A percentile compares a stretch with the other conserved stretches of the same genome.
phyloP scores from a whole-genome alignment of 176 grass and related monocot genomes.

The Elaeis guineensis region DNA sequence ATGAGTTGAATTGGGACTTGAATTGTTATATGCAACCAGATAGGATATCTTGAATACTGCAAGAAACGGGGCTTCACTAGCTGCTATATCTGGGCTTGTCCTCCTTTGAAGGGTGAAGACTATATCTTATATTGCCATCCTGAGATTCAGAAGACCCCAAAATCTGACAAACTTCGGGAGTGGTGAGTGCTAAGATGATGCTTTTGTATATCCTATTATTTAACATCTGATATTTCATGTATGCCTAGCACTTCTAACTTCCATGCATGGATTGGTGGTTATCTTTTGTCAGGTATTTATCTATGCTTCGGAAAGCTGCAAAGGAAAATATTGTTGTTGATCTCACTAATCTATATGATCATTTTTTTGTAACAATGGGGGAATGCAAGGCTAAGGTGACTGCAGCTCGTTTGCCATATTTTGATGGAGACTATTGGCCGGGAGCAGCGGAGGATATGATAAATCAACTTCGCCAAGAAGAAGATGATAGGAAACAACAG shows the following conservation, averaged over 20 bases:
- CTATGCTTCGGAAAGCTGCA: slow-evolving; percentile 91
- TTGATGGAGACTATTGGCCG: slow-evolving; percentile 99
- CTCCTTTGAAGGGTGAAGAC: slow-evolving; percentile 98
- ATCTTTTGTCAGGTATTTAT: slow-evolving; percentile 64
- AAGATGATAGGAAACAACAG: slow-evolving; percentile 73
- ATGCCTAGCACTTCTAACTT: slow-evolving; percentile 2
- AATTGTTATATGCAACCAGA: slow-evolving; percentile 44
- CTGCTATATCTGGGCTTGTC: slow-evolving; percentile 99
- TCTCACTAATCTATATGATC: slow-evolving; percentile 88
- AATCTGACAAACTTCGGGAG: slow-evolving; percentile 97
- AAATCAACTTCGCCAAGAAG: slow-evolving; percentile 89
- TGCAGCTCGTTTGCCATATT: slow-evolving; percentile 88
- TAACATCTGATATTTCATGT: not conserved
- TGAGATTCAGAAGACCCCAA: slow-evolving; percentile 99
- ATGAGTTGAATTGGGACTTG: slow-evolving; percentile 10
- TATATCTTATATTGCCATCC: slow-evolving; percentile 99
- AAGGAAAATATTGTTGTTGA: slow-evolving; percentile 93
- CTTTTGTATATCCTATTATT: not conserved
- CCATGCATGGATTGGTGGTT: not conserved
- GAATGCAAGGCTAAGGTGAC: slow-evolving; percentile 96
- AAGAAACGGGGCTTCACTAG: slow-evolving; percentile 97
- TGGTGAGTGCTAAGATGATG: slow-evolving; percentile 31
- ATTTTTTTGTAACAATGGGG: slow-evolving; percentile 72
- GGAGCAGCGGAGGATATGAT: slow-evolving; percentile 99
- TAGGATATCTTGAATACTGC: slow-evolving; percentile 99